Conservation (phyloP, 495 filamentous ascomycete species). For the Aspergillus campestris region DNA sequence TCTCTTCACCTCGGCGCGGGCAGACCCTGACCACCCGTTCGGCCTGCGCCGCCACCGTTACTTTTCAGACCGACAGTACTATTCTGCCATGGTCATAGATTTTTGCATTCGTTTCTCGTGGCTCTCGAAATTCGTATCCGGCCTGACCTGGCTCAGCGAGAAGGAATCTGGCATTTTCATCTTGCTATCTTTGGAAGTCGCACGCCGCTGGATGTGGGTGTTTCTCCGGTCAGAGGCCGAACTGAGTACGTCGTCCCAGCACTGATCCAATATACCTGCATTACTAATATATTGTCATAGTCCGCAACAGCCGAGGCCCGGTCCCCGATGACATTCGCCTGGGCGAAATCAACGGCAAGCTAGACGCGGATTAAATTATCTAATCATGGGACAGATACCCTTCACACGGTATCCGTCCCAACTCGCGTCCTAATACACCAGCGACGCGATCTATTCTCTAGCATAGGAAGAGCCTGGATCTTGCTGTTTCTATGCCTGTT, state of each 20-base stretch:
- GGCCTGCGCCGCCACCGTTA: slow-evolving; percentile 66
- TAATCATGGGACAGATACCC: too few species aligned
- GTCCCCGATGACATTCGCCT: slow-evolving; percentile 47
- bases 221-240: slow-evolving; percentile 93
- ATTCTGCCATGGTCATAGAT: slow-evolving; percentile 71
- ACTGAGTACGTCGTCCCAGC: slow-evolving; percentile 50
- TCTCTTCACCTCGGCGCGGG: slow-evolving; percentile 52
- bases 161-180: slow-evolving; percentile 79
- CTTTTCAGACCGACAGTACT: slow-evolving; percentile 69
- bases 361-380: slow-evolving; percentile 40
- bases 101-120: slow-evolving; percentile 80
- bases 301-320: slow-evolving; percentile 46
- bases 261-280: background rate
- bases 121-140: slow-evolving; percentile 73
- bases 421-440: too few species aligned
- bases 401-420: too few species aligned
- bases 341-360: slow-evolving; percentile 43
- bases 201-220: slow-evolving; percentile 90
- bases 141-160: slow-evolving; percentile 72
- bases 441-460: too few species aligned
- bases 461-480: background rate
- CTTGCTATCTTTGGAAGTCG: slow-evolving; percentile 79
- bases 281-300: slow-evolving; percentile 27
- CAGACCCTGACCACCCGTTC: slow-evolving; percentile 57
- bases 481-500: slow-evolving; percentile 9